Conservation (phyloP, 2,329 filamentous ascomycete species). For the Lachnellula cervina region DNA sequence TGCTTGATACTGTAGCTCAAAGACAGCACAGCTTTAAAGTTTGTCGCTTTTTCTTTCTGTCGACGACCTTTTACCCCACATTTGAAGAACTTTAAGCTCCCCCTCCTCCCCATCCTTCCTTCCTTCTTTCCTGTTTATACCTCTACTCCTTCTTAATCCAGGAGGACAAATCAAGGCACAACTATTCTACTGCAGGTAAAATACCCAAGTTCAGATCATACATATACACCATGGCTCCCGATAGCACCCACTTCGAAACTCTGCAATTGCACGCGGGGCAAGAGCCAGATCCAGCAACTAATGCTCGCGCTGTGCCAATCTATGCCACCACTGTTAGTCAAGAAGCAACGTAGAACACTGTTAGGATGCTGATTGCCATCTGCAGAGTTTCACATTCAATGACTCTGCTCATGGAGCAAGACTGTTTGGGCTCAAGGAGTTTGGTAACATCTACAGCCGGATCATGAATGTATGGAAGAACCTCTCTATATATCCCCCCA, state of each 20-base stretch:
- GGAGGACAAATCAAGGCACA: not conserved
- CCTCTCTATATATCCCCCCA: not conserved
- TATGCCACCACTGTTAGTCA: conserved; percentile 73
- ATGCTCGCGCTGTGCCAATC: conserved; percentile 88
- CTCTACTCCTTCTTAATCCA: not conserved
- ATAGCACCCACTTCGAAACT: conserved; percentile 69
- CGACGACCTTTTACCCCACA: not conserved
- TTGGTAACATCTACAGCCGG: conserved; percentile 92
- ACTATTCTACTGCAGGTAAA: not conserved
- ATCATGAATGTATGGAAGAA: conserved; percentile 70
- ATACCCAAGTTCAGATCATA: not conserved
- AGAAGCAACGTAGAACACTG: not conserved
- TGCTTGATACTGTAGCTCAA: not conserved
- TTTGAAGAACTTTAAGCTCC: not conserved
- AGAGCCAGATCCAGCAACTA: conserved; percentile 73
- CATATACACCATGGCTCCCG: conserved; percentile 21
- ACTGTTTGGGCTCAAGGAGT: conserved; percentile 94
- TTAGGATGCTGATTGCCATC: conserved; percentile 11
- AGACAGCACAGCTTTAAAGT: too few species aligned
- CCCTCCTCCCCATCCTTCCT: not conserved
- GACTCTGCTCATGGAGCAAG: conserved; percentile 92
- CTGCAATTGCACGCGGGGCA: conserved; percentile 86
- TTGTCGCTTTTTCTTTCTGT: not conserved
- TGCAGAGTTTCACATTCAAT: conserved; percentile 84
- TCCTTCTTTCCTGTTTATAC: not conserved